Evolutionary conservation across 2,329 filamentous ascomycete species (phyloP), one percentile per base, ranked within the genome.

Genomic region (Dactylellina leptospora): DNA sequence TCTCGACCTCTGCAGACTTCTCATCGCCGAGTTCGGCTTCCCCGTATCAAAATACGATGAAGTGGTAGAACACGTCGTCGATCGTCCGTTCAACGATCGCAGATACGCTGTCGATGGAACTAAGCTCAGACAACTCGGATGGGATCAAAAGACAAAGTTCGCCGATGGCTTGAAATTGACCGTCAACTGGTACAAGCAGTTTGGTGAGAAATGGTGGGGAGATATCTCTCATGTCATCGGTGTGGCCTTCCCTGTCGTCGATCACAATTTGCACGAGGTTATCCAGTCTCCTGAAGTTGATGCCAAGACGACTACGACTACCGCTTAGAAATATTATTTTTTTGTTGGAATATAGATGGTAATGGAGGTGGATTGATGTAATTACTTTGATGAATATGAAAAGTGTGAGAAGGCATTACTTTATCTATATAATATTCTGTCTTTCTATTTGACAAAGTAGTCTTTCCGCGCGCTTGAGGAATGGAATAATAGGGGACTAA

Each of bases 11-110:
- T 90, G 90, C 79, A 80, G 81, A 69, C 85, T 84, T 78, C 82
- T 93, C 16, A 82, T 93, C 23, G 81, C 82, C 28, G 82, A 87
- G 63, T 86, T 92, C 78, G 83, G 83, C 18, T 83, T 90, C 66
- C 82, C 84, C 66, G 83, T 87, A 58, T 22, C 38, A 0, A 64
- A 64, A 22, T 82, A 88, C 60, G 82, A 84, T 68, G 84, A 84
- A 76, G 90, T 87, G 84, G 85, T 93, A 76, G 86, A 89, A 79
- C 89, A 91, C 79, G 91, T 89, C 1, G 84, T 88, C 74, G 90
- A 95, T 80, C 84, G 91, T 18, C 90, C 90, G 0, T 93, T 90
- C 81, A 91, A 91, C 79, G 89, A 92, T 79, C 85, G 87, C 77
- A 83, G 88, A 36, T 92, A 91, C 77, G 88, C 88, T 9, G 87